Percentiles rank a stretch among this genome's conserved stretches.
phyloP scores from a whole-genome alignment of 208 protist species.

The Trypanosoma vivax region DNA sequence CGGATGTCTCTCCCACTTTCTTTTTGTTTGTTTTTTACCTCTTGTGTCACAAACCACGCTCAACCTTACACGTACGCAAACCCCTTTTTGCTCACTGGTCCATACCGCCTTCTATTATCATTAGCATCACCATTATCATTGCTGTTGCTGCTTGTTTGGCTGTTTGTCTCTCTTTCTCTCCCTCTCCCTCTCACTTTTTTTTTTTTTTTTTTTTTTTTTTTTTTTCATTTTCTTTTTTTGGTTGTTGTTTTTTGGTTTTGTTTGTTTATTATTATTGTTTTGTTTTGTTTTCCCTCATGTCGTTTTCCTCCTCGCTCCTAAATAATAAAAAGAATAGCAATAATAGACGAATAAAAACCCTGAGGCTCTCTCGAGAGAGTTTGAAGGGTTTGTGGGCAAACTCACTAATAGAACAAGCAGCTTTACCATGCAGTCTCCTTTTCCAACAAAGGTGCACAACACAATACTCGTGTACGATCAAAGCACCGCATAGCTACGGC shows the following conservation, averaged over 20 bases:
- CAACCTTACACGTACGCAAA: too few species aligned
- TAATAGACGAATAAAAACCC: too few species aligned
- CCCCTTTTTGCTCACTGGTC: too few species aligned
- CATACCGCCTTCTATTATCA: too few species aligned
- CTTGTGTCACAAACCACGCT: too few species aligned
- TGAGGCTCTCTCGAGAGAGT: too few species aligned
- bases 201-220: slow-evolving; percentile 2
- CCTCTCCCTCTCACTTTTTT: neutral
- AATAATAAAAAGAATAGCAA: too few species aligned
- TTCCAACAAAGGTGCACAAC: neutral
- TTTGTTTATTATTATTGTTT: slow-evolving; percentile 1
- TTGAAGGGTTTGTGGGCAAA: too few species aligned
- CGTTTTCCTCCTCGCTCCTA: too few species aligned
- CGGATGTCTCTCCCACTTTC: neutral
- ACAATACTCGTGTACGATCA: neutral
- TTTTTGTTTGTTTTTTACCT: neutral
- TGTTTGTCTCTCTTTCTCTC: neutral
- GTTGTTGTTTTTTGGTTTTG: neutral
- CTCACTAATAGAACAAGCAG: too few species aligned
- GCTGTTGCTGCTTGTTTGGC: neutral
- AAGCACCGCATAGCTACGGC: neutral
- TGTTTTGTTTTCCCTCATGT: neutral
- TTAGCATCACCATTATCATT: too few species aligned
- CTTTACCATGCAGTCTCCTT: too few species aligned
- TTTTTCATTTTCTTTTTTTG: neutral